These are phyloP conservation scores for Solanum hybrid DNA, from an alignment of 305 asterid genomes.

Conservation along the genomic window DNA sequence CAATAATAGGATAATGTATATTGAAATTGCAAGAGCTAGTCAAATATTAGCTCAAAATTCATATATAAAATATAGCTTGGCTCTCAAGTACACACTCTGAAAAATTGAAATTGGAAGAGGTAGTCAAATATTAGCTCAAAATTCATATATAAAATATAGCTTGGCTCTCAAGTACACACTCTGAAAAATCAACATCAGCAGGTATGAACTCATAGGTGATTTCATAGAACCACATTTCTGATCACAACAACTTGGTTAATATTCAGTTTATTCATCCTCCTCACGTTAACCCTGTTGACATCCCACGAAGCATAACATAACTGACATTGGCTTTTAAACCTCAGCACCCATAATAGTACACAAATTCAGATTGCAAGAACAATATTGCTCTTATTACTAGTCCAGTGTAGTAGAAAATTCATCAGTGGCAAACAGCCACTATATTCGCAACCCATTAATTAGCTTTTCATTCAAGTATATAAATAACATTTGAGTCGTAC, in stretches of 20 bases:
- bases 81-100: not conserved
- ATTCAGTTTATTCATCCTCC: not conserved
- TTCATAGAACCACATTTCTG: not conserved
- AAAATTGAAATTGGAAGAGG: not conserved
- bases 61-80: not conserved
- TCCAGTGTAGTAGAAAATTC: not conserved
- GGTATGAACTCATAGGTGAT: not conserved
- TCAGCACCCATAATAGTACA: not conserved
- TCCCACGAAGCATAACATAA: not conserved
- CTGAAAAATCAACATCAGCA: not conserved
- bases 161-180: not conserved
- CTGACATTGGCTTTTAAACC: not conserved
- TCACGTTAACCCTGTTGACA: not conserved
- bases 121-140: not conserved
- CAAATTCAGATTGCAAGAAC: not conserved
- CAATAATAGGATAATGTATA: not conserved
- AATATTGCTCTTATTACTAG: not conserved
- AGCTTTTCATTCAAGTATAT: not conserved
- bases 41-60: not conserved
- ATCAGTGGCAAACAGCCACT: not conserved
- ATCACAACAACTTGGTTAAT: not conserved
- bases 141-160: not conserved
- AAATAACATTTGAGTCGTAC: not conserved
- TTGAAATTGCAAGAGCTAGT: not conserved
- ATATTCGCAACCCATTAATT: not conserved